These are phyloP conservation scores for Naganishia friedmannii DNA, from an alignment of 768 basidiomycete species.

Conservation along the genomic window DNA sequence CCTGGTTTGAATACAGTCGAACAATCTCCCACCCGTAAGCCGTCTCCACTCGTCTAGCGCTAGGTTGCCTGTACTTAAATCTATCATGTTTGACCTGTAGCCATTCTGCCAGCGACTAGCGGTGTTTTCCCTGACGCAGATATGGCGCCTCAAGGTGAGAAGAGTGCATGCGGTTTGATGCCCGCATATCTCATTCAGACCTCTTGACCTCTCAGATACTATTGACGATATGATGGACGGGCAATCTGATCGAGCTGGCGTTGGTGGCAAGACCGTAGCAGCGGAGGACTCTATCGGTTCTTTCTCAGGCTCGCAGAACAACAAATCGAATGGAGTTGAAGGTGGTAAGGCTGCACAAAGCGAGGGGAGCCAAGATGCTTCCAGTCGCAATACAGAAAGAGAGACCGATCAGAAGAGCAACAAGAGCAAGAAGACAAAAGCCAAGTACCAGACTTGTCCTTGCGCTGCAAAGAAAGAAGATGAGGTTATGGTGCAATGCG, in stretches of 20 bases:
- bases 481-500: slow-evolving; percentile 28
- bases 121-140: background rate
- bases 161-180: background rate
- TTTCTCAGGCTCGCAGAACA: background rate
- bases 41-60: too few relatives aligned
- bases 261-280: background rate
- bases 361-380: background rate
- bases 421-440: background rate
- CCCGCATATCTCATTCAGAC: background rate
- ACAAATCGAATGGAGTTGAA: background rate
- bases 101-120: background rate
- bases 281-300: slow-evolving; percentile 15
- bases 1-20: background rate
- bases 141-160: background rate
- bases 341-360: background rate
- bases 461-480: slow-evolving; percentile 26
- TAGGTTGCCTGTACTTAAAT: background rate
- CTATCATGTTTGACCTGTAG: background rate
- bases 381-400: background rate
- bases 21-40: background rate
- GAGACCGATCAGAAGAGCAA: too few relatives aligned
- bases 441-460: slow-evolving; percentile 10
- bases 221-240: background rate
- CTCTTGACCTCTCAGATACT: background rate
- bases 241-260: background rate